phyloP scores from a whole-genome alignment of 306 rosid species.

The Casuarina equisetifolia region DNA sequence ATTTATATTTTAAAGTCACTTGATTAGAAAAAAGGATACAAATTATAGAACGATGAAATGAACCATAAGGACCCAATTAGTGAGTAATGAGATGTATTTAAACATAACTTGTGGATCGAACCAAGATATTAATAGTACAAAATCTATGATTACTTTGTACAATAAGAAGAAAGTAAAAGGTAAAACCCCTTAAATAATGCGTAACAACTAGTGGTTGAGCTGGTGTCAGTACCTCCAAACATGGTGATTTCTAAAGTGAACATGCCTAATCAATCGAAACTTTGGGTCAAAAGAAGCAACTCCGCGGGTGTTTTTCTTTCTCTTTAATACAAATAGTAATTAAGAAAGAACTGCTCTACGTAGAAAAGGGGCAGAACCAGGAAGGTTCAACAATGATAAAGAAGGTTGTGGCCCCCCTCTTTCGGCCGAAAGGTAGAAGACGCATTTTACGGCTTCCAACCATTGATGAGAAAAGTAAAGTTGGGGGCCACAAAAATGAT shows the following conservation, averaged over 20 bases:
- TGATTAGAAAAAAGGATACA: no score
- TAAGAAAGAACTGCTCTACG: background rate
- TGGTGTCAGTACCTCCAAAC: background rate
- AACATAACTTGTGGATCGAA: no score
- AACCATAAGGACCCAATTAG: no score
- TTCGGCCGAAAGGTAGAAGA: constrained; percentile 22
- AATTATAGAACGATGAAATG: no score
- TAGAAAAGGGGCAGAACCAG: background rate
- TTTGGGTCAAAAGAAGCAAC: background rate
- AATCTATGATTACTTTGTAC: no score
- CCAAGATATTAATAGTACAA: no score
- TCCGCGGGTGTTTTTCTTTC: background rate
- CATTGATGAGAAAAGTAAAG: background rate
- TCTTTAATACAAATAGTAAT: background rate
- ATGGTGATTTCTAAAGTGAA: background rate
- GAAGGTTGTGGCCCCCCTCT: background rate
- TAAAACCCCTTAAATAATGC: background rate
- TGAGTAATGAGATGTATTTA: no score
- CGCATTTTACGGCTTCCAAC: background rate
- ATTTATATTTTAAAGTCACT: no score
- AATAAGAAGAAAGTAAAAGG: no score
- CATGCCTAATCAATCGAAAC: background rate
- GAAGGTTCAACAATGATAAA: background rate
- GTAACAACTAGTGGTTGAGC: background rate
- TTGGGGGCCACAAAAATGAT: constrained; percentile 16